These are phyloP conservation scores for Globisporangium solare DNA, from an alignment of 352 stramenopile genomes.

Conservation along the genomic window DNA sequence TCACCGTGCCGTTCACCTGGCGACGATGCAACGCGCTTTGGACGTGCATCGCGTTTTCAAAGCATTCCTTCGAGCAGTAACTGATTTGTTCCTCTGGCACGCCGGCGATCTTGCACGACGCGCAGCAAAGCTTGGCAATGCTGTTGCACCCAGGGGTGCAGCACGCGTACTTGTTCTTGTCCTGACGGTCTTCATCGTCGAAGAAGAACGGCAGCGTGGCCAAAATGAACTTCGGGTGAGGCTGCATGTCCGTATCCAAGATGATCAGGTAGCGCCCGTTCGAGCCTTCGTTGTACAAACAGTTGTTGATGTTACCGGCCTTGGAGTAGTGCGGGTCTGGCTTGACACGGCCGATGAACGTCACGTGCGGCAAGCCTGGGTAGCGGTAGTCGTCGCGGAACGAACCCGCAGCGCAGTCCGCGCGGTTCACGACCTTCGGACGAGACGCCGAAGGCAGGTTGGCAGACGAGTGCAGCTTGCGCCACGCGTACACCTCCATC, in stretches of 20 bases:
- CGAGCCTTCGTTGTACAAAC: conserved; percentile 82
- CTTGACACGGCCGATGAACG: conserved; percentile 77
- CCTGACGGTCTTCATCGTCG: conserved; percentile 70
- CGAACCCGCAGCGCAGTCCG: conserved; percentile 69
- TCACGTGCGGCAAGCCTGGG: conserved; percentile 73
- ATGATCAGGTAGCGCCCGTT: conserved; percentile 77
- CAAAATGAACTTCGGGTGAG: conserved; percentile 79
- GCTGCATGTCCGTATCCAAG: conserved; percentile 87
- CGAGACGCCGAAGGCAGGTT: conserved; percentile 71
- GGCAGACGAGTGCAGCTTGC: conserved; percentile 78
- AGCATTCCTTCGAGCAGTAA: conserved; percentile 86
- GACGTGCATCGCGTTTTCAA: conserved; percentile 79
- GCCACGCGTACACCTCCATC: conserved; percentile 85
- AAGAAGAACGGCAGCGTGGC: conserved; percentile 86
- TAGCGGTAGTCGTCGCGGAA: conserved; percentile 87
- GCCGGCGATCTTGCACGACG: conserved; percentile 79
- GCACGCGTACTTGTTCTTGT: conserved; percentile 73
- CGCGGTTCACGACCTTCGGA: conserved; percentile 68
- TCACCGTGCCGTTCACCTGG: conserved; percentile 78
- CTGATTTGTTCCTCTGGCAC: conserved; percentile 80
- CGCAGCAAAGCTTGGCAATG: conserved; percentile 80
- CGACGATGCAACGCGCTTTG: conserved; percentile 73
- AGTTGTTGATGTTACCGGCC: conserved; percentile 90
- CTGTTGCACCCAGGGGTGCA: conserved; percentile 71
- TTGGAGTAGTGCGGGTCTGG: conserved; percentile 73